Evolutionary conservation across 306 rosid species (phyloP).

Genomic region (Cucurbita maxima): DNA sequence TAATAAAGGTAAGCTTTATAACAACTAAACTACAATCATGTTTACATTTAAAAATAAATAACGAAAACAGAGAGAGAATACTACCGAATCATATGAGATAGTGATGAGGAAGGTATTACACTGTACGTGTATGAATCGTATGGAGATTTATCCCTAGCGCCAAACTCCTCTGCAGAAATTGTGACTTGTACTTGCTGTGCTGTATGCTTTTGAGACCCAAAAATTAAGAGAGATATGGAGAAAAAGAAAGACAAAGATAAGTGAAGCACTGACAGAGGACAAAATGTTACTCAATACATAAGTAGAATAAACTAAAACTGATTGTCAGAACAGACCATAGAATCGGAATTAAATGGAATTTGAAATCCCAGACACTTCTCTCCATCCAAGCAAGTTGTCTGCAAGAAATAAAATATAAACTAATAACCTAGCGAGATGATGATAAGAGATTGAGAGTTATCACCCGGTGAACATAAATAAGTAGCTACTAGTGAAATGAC

Average conservation of each 20-base stretch:
- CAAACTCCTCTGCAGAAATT: constrained; percentile 49
- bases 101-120: constrained; percentile 35
- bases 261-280: constrained; percentile 4
- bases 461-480: background rate
- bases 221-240: background rate
- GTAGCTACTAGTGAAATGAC: background rate
- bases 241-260: constrained; percentile 4
- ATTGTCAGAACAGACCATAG: constrained; percentile 32
- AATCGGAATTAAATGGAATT: constrained; percentile 26
- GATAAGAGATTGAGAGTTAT: background rate
- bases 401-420: constrained; percentile 15
- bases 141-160: constrained; percentile 43
- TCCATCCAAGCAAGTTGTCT: constrained; percentile 42
- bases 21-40: background rate
- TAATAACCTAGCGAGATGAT: background rate
- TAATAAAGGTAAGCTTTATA: background rate
- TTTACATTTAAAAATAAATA: background rate
- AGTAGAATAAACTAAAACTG: constrained; percentile 7
- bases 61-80: constrained; percentile 3
- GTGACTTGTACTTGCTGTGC: constrained; percentile 38
- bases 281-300: background rate
- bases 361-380: constrained; percentile 41
- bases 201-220: constrained; percentile 24
- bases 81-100: constrained; percentile 45
- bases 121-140: constrained; percentile 15